Conservation (phyloP, 202 grass and related monocot species). For the Zoysia matrella region DNA sequence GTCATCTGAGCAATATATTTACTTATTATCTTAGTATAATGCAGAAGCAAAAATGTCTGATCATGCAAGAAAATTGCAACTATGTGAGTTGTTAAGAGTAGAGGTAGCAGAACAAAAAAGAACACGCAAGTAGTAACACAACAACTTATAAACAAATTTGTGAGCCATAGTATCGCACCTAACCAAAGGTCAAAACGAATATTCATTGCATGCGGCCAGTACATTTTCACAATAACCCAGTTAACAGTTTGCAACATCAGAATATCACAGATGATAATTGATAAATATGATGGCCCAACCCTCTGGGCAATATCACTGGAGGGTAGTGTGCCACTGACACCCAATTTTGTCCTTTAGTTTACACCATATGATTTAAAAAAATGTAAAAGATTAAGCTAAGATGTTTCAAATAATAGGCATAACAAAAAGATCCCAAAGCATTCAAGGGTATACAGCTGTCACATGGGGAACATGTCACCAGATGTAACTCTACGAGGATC, state of each 20-base stretch:
- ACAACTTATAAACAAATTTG: too few relatives aligned
- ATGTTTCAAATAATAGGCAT: conserved; percentile 5
- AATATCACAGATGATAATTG: background rate
- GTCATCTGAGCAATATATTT: background rate
- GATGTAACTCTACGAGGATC: conserved; percentile 20
- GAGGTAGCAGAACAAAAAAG: conserved; percentile 16
- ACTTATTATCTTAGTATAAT: conserved; percentile 8
- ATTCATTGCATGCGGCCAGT: conserved; percentile 26
- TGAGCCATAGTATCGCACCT: conserved; percentile 13
- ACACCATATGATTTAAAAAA: conserved; percentile 6
- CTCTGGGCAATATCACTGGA: conserved; percentile 15
- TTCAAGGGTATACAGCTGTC: conserved; percentile 19
- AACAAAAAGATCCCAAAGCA: conserved; percentile 34
- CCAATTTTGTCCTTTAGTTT: background rate
- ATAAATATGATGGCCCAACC: conserved; percentile 29
- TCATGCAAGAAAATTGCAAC: conserved; percentile 26
- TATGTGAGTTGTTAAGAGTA: background rate
- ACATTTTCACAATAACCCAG: conserved; percentile 27
- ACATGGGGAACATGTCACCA: background rate
- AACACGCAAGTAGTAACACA: conserved; percentile 9
- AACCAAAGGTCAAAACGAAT: background rate
- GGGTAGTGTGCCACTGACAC: conserved; percentile 2
- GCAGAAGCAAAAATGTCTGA: background rate
- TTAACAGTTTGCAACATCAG: conserved; percentile 25
- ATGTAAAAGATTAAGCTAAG: background rate